phyloP scores from a whole-genome alignment of 2,329 filamentous ascomycete genomes.

The Fusarium camptoceras region DNA sequence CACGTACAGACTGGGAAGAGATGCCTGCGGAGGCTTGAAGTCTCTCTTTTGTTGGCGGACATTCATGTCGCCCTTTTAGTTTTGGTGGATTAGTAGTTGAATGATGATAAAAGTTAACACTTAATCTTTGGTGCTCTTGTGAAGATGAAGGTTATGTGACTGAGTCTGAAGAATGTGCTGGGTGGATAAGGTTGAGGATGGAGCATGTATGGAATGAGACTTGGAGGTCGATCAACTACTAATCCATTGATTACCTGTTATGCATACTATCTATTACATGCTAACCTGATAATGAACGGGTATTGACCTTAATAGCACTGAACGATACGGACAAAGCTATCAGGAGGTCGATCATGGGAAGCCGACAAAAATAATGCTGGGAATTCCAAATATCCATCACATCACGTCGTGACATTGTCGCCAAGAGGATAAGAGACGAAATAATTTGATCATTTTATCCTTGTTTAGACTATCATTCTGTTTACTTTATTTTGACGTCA shows the following conservation, averaged over 20 bases:
- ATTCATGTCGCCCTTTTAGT: slow-evolving; percentile 12
- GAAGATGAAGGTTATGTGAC: background rate
- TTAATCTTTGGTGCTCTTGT: background rate
- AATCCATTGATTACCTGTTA: background rate
- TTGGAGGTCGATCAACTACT: background rate
- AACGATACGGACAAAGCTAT: background rate
- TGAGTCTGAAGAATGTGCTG: background rate
- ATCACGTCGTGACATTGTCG: background rate
- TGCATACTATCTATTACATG: background rate
- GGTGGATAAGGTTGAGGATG: background rate
- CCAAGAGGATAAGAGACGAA: background rate
- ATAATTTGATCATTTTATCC: background rate
- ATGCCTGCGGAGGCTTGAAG: slow-evolving; percentile 16
- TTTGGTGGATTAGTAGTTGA: slow-evolving; percentile 21
- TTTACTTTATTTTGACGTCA: background rate
- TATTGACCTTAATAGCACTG: background rate
- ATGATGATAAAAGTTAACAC: slow-evolving; percentile 31
- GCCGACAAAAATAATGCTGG: background rate
- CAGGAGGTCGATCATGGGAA: background rate
- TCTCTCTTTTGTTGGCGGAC: slow-evolving; percentile 15
- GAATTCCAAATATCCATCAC: background rate
- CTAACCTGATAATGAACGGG: background rate
- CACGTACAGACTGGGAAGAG: slow-evolving; percentile 17
- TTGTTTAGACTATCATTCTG: background rate
- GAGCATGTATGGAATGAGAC: background rate